A percentile compares a stretch with the other conserved stretches of the same genome.
These are phyloP conservation scores for Penicillium sp. DNA, from an alignment of 2,329 filamentous ascomycete genomes.

Conservation along the genomic window DNA sequence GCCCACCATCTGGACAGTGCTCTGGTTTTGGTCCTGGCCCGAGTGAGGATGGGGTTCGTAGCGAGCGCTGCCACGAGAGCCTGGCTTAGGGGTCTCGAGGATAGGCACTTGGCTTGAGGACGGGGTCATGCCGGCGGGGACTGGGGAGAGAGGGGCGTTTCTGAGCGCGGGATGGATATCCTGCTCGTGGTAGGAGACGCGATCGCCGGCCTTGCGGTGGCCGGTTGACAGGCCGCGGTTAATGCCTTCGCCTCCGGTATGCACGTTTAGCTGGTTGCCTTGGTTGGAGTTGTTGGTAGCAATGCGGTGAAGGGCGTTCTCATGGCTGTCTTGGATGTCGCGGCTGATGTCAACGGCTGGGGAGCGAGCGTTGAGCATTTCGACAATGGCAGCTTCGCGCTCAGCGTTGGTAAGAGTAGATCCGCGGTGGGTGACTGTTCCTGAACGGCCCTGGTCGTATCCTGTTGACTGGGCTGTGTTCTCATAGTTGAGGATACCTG, in stretches of 20 bases:
- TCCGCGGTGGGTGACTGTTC: slow-evolving; percentile 32
- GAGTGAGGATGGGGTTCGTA: slow-evolving; percentile 19
- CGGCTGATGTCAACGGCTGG: slow-evolving; percentile 32
- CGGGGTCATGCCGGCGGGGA: slow-evolving; percentile 18
- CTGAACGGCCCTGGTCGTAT: slow-evolving; percentile 27
- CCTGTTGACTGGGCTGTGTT: slow-evolving; percentile 31
- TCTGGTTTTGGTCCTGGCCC: slow-evolving; percentile 4
- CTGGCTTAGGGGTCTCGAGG: slow-evolving; percentile 25
- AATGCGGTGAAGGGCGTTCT: slow-evolving; percentile 28
- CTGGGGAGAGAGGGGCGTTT: slow-evolving; percentile 17
- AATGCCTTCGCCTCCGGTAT: slow-evolving; percentile 19
- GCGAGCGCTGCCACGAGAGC: slow-evolving; percentile 18
- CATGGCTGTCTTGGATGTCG: slow-evolving; percentile 14
- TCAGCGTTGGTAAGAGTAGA: slow-evolving; percentile 23
- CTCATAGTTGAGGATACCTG: slow-evolving; percentile 12
- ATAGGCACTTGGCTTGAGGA: slow-evolving; percentile 28
- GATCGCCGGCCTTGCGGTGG: slow-evolving; percentile 34
- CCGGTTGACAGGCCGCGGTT: slow-evolving; percentile 41
- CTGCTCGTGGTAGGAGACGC: slow-evolving; percentile 16
- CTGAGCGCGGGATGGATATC: not conserved
- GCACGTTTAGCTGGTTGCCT: slow-evolving; percentile 22
- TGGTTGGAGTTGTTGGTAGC: slow-evolving; percentile 25
- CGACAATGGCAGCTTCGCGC: slow-evolving; percentile 36
- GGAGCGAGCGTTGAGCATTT: slow-evolving; percentile 35
- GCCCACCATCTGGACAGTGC: slow-evolving; percentile 12